A percentile compares a stretch with the other conserved stretches of the same genome.
These are phyloP conservation scores for Neofusicoccum ribis DNA, from an alignment of 2,329 filamentous ascomycete species.

Conservation along the genomic window DNA sequence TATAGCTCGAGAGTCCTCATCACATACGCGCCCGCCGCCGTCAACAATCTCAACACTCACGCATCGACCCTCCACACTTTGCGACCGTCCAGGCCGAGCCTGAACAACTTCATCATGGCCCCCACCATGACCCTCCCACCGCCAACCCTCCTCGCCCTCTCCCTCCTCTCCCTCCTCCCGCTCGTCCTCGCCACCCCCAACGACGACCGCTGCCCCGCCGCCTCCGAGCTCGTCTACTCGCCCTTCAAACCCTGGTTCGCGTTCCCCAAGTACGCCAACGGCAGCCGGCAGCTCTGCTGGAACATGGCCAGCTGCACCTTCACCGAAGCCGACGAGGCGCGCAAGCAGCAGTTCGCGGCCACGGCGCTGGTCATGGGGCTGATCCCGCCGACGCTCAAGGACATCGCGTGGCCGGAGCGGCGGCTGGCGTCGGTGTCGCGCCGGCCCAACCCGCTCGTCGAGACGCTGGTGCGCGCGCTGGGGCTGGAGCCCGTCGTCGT, in stretches of 20 bases:
- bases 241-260: constrained; percentile 27
- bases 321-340: constrained; percentile 27
- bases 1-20: too few species aligned
- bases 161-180: background rate
- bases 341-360: constrained; percentile 36
- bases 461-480: constrained; percentile 30
- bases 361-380: constrained; percentile 36
- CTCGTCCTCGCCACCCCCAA: background rate
- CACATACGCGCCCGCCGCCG: too few species aligned
- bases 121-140: too few species aligned
- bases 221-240: constrained; percentile 23
- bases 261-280: constrained; percentile 2
- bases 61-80: too few species aligned
- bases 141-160: background rate
- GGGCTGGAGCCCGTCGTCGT: constrained; percentile 26
- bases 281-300: constrained; percentile 29
- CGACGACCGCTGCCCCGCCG: background rate
- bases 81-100: too few species aligned
- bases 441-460: constrained; percentile 21
- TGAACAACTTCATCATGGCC: too few species aligned
- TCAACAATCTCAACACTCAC: too few species aligned
- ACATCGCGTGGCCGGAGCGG: constrained; percentile 35
- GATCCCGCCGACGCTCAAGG: constrained; percentile 34
- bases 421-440: constrained; percentile 27
- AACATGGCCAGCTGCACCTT: constrained; percentile 31